Evolutionary conservation across 345 rosid species (phyloP).

Genomic region (Citrus sinensis): DVS_A1.0 CM039161.1:24777001-24777500

Average conservation of each 20-base stretch:
- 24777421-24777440: conserved; percentile 23
- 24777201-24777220: conserved; percentile 29
- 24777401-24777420: conserved; percentile 30
- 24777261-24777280: neutral
- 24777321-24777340: neutral
- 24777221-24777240: neutral
- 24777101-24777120: conserved; percentile 41
- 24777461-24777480: neutral
- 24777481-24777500: neutral
- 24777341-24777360: neutral
- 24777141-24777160: conserved; percentile 68
- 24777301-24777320: neutral
- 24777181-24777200: conserved; percentile 36
- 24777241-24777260: neutral
- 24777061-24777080: neutral
- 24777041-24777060: neutral
- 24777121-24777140: conserved; percentile 73
- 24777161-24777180: conserved; percentile 54
- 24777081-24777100: neutral
- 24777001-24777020: neutral
- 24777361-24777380: conserved; percentile 38
- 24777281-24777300: neutral
- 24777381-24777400: conserved; percentile 16
- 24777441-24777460: conserved; percentile 30
- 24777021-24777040: conserved; percentile 9